Conservation (phyloP, 1,284 basidiomycete genomes). For the Sutorius eximius region DNA sequence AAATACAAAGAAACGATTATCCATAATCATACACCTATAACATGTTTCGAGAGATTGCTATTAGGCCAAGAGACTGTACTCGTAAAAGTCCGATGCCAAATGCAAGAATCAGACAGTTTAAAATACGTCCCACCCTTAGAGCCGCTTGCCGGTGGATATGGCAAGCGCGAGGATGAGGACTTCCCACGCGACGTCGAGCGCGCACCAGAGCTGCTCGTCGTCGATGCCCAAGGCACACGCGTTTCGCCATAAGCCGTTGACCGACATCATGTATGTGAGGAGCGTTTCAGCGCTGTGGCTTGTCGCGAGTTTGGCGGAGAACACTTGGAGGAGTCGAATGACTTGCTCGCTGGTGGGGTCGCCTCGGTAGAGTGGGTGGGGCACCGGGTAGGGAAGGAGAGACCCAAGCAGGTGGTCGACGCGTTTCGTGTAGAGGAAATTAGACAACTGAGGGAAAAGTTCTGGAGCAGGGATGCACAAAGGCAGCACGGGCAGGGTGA, state of each 20-base stretch:
- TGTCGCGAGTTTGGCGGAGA: conserved; percentile 32
- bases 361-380: conserved; percentile 20
- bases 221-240: conserved; percentile 58
- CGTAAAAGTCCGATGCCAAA: conserved; percentile 10
- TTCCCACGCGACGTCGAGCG: conserved; percentile 58
- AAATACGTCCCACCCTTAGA: conserved; percentile 11
- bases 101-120: neutral
- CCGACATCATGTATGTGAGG: conserved; percentile 40
- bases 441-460: conserved; percentile 51
- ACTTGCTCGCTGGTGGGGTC: conserved; percentile 14
- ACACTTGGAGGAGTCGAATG: conserved; percentile 17
- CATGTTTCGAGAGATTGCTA: neutral
- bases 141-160: conserved; percentile 23
- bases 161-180: conserved; percentile 44
- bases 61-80: conserved; percentile 7
- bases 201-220: conserved; percentile 53
- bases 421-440: conserved; percentile 51
- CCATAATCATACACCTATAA: conserved; percentile 27
- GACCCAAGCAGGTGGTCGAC: conserved; percentile 42
- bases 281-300: conserved; percentile 34
- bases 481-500: conserved; percentile 47
- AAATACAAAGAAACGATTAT: neutral
- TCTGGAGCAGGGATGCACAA: conserved; percentile 49
- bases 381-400: conserved; percentile 34
- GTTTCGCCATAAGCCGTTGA: conserved; percentile 63